Base-by-base conservation (phyloP, 257 asterid genomes). In the Jasminum sambac region DNA sequence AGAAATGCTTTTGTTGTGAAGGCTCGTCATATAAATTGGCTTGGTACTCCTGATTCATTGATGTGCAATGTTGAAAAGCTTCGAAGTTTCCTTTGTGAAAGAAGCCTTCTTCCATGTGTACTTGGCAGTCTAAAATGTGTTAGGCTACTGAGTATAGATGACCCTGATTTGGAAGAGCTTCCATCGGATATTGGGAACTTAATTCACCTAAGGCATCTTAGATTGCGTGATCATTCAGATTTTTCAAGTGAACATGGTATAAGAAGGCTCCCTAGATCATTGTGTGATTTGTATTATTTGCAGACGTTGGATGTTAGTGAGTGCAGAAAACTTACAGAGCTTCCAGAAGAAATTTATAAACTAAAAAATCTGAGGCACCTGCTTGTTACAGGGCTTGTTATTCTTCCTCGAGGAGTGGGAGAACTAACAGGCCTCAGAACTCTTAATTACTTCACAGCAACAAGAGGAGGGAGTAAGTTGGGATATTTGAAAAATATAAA, bases 191-290 rank as follows among this genome's bases (percentile, higher is more conserved):
- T n/a, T n/a, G n/a, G n/a, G n/a, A n/a, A n/a, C n/a, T n/a, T n/a
- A n/a, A n/a, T n/a, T n/a, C n/a, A n/a, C n/a, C n/a, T n/a, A 7
- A 11, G 59, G 64, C 36, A 70, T 55, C 23, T 70, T 58, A 38
- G 37, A 13, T 19, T 69, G 67, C 14, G 67, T 9, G 3, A 2
- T 4, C 37, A 37, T 34, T 0, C n/a, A n/a, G n/a, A n/a, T n/a
- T n/a, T n/a, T n/a, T n/a, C n/a, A n/a, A n/a, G n/a, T n/a, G n/a
- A n/a, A n/a, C n/a, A n/a, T n/a, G n/a, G n/a, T n/a, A n/a, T 69
- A 1, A 11, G 0, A 52, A 0, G 26, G 26, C 44, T 71, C 44
- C 75, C 74, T 11, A 23, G n/a, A 24, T 17, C 67, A 12, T 2
- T 70, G 5, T 70, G 21, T 44, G 38, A 70, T 21, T 6, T 70